Percentiles rank a stretch among this genome's conserved stretches.
Conservation (phyloP, 2,329 filamentous ascomycete genomes). For the Aspergillus unguis region DNA sequence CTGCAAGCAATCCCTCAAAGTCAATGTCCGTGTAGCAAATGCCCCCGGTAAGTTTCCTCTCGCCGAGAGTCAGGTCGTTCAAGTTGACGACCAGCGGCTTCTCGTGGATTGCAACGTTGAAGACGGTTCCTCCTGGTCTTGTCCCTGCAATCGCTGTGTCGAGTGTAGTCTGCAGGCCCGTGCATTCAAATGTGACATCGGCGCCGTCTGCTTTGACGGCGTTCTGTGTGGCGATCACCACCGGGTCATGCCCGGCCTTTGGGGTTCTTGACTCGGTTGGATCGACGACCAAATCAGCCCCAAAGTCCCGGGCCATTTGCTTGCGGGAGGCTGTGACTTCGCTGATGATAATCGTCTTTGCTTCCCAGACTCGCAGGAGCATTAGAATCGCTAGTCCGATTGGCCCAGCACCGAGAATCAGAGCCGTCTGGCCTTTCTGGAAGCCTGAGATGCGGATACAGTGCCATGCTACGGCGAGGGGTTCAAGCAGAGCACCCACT, state of each 20-base stretch:
- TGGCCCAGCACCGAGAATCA: background rate
- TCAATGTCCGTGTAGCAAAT: conserved; percentile 6
- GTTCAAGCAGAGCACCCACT: background rate
- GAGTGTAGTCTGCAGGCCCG: background rate
- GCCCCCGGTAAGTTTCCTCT: background rate
- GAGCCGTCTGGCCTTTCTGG: background rate
- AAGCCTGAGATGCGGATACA: background rate
- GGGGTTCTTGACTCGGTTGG: background rate
- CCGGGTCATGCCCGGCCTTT: background rate
- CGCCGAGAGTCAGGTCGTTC: background rate
- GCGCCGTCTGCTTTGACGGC: background rate
- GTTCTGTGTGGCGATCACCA: background rate
- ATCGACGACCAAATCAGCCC: background rate
- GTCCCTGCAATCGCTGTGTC: background rate
- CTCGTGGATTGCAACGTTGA: conserved; percentile 6
- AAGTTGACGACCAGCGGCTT: conserved; percentile 4
- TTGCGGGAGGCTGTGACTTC: background rate
- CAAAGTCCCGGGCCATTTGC: background rate
- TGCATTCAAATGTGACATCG: background rate
- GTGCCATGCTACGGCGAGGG: background rate
- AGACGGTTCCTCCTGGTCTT: background rate
- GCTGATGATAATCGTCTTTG: background rate
- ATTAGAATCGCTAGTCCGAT: background rate
- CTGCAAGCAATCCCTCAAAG: background rate
- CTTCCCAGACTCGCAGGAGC: background rate